Conservation (phyloP, 1,284 basidiomycete species). For the Erythrobasidium hasegawianum region DNA sequence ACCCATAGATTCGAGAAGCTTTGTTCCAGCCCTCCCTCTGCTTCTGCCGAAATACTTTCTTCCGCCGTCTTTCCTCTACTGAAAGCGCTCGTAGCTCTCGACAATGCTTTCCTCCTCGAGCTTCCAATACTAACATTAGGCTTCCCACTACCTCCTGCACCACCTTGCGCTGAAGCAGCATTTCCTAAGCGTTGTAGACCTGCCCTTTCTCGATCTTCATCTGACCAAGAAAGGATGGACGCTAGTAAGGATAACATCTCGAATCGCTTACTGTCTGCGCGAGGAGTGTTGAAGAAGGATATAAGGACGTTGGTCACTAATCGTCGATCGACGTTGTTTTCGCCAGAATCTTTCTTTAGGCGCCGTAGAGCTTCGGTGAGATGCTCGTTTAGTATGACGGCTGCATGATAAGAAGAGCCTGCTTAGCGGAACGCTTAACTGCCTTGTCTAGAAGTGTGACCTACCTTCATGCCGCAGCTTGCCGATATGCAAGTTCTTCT, state of each 20-base stretch:
- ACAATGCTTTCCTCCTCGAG: constrained; percentile 24
- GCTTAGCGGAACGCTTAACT: background rate
- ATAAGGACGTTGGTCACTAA: constrained; percentile 92
- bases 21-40: constrained; percentile 66
- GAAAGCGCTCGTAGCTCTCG: constrained; percentile 26
- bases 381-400: constrained; percentile 94
- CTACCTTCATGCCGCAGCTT: constrained; percentile 91
- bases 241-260: constrained; percentile 90
- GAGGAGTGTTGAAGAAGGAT: constrained; percentile 84
- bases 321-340: constrained; percentile 84
- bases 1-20: constrained; percentile 93
- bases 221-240: constrained; percentile 84
- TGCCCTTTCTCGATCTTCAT: constrained; percentile 82
- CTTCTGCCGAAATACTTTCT: constrained; percentile 64
- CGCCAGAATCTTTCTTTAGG: constrained; percentile 75
- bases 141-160: constrained; percentile 39
- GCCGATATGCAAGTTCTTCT: constrained; percentile 84
- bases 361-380: constrained; percentile 94
- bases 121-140: constrained; percentile 28
- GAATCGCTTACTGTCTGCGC: constrained; percentile 89
- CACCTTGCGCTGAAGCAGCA: constrained; percentile 35
- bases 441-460: constrained; percentile 41
- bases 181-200: constrained; percentile 66
- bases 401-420: constrained; percentile 53
- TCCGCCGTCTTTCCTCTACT: constrained; percentile 50